Conservation (phyloP, 1,284 basidiomycete genomes). For the Singerocomus rubriflavus region DNA sequence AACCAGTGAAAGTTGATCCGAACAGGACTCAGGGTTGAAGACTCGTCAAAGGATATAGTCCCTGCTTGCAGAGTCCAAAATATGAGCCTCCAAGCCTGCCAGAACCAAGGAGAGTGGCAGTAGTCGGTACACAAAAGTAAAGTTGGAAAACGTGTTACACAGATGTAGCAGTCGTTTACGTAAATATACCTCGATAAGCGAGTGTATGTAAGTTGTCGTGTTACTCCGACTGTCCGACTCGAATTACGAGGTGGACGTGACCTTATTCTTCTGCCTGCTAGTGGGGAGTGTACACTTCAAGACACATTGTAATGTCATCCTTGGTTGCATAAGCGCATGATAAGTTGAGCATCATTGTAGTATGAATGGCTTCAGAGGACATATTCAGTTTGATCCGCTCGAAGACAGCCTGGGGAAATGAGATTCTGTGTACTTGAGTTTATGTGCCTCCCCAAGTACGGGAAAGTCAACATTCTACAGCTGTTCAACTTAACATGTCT, state of each 20-base stretch:
- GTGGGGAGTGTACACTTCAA: too few relatives aligned
- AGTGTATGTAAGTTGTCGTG: too few relatives aligned
- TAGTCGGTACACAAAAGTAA: neutral
- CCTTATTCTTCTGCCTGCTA: too few relatives aligned
- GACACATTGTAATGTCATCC: too few relatives aligned
- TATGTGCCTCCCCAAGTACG: neutral
- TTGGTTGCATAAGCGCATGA: too few relatives aligned
- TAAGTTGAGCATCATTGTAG: too few relatives aligned
- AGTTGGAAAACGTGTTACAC: neutral
- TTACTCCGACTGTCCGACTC: too few relatives aligned
- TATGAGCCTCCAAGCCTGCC: conserved; percentile 7
- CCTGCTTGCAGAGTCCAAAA: conserved; percentile 1
- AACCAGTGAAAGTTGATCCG: neutral
- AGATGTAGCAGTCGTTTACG: conserved; percentile 4
- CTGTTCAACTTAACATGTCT: conserved; percentile 6
- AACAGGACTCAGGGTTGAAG: neutral
- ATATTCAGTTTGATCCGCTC: neutral
- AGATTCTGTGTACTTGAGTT: neutral
- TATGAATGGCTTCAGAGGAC: too few relatives aligned
- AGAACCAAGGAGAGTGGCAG: conserved; percentile 1
- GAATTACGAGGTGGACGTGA: too few relatives aligned
- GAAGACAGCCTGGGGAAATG: too few relatives aligned
- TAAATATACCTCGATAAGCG: neutral
- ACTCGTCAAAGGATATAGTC: conserved; percentile 11
- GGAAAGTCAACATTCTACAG: neutral